Conservation (phyloP, 352 stramenopile species). For the Phytophthora citricola region DNA sequence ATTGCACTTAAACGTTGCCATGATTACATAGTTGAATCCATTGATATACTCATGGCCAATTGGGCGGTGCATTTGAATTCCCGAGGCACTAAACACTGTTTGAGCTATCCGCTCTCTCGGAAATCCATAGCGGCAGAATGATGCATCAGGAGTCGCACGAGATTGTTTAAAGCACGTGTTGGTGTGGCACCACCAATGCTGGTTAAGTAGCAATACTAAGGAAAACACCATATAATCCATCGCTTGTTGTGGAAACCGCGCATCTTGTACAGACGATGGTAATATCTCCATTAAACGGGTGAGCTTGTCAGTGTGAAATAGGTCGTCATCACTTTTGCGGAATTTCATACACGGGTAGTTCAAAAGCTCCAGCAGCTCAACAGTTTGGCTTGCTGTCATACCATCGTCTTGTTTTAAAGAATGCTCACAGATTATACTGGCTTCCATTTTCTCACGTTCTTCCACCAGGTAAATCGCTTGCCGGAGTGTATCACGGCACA, state of each 20-base stretch:
- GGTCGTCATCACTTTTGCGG: background rate
- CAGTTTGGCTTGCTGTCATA: background rate
- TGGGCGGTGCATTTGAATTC: background rate
- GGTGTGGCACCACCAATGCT: slow-evolving; percentile 8
- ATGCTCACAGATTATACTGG: background rate
- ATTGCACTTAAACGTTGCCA: background rate
- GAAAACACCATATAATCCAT: slow-evolving; percentile 8
- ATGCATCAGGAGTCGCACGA: background rate
- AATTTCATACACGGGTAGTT: background rate
- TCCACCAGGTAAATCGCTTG: background rate
- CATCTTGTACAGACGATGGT: background rate
- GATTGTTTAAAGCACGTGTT: slow-evolving; percentile 1
- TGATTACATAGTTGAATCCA: slow-evolving; percentile 1
- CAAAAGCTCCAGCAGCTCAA: background rate
- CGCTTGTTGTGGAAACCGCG: background rate
- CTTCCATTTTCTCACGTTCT: background rate
- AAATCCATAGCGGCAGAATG: background rate
- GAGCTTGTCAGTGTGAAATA: background rate
- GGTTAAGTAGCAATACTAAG: slow-evolving; percentile 1
- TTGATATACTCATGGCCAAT: slow-evolving; percentile 1
- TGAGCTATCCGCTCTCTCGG: background rate
- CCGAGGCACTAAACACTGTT: background rate
- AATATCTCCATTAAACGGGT: slow-evolving; percentile 2
- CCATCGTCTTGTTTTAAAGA: background rate
- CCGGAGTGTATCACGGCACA: background rate